These are phyloP conservation scores for Sanghuangporus baumii DNA, from an alignment of 1,284 basidiomycete genomes.

Conservation along the genomic window DNA sequence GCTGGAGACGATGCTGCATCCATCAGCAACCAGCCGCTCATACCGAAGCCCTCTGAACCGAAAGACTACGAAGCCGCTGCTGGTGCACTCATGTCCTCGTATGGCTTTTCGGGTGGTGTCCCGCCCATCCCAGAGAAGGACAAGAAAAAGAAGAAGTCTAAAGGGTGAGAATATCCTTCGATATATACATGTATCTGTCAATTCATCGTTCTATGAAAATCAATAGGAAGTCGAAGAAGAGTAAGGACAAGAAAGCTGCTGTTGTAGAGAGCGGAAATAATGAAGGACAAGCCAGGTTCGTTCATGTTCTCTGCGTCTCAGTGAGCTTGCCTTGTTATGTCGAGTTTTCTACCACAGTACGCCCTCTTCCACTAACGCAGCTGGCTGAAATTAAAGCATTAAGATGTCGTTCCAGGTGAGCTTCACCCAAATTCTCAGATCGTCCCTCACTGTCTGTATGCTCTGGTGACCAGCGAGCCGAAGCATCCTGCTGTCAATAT, in stretches of 20 bases:
- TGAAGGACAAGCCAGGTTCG: not conserved
- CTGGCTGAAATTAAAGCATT: no score
- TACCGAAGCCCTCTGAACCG: conserved; percentile 11
- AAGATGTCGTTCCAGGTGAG: no score
- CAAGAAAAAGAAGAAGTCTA: conserved; percentile 9
- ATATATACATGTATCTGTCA: not conserved
- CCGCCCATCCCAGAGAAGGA: not conserved
- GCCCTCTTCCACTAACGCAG: no score
- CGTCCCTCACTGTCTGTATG: no score
- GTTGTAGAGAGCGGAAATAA: not conserved
- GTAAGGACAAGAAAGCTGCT: not conserved
- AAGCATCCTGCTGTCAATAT: no score
- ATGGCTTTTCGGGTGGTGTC: conserved; percentile 10
- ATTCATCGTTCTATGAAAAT: not conserved
- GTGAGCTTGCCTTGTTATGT: not conserved
- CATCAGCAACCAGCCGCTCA: conserved; percentile 15
- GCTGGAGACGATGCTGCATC: conserved; percentile 13
- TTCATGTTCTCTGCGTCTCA: not conserved
- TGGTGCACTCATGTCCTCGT: conserved; percentile 14
- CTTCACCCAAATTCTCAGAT: no score
- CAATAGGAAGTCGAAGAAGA: not conserved
- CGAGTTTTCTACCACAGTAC: no score
- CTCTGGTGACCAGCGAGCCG: no score
- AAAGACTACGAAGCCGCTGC: conserved; percentile 19
- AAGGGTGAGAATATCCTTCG: not conserved